Evolutionary conservation across 164 flowering plant genomes (phyloP).

Genomic region (Vitis vinifera): DNA sequence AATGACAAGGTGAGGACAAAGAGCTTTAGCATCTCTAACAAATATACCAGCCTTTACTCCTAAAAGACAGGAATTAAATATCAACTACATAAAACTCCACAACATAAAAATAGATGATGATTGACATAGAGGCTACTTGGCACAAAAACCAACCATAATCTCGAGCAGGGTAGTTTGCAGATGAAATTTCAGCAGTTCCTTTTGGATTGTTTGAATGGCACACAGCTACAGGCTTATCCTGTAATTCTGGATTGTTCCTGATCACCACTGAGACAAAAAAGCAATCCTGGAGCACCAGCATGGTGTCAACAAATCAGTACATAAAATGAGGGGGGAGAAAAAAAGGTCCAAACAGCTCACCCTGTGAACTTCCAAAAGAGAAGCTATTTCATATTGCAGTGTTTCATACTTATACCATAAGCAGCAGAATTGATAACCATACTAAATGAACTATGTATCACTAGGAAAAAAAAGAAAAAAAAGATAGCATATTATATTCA

Average conservation of each 20-base stretch:
- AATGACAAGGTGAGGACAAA: constrained; percentile 88
- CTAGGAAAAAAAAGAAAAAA: background rate
- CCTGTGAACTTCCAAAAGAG: too few species aligned
- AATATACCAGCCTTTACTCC: constrained; percentile 95
- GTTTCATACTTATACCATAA: too few species aligned
- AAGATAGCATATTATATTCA: background rate
- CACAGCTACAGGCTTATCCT: constrained; percentile 86
- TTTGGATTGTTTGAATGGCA: constrained; percentile 91
- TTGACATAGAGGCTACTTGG: background rate
- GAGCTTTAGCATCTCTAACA: constrained; percentile 89
- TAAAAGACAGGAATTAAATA: constrained; percentile 18
- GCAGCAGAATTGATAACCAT: background rate
- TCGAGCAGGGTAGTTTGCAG: constrained; percentile 95
- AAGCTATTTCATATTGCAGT: too few species aligned
- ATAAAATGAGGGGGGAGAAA: too few species aligned
- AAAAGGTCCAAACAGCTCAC: too few species aligned
- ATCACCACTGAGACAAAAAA: constrained; percentile 89
- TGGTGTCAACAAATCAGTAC: background rate
- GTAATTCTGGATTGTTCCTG: constrained; percentile 66
- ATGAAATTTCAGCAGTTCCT: constrained; percentile 97
- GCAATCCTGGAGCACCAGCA: constrained; percentile 68
- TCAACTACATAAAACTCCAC: background rate
- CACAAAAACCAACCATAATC: constrained; percentile 55
- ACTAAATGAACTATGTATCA: background rate
- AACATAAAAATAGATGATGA: constrained; percentile 2